Percentiles rank a stretch among this genome's conserved stretches.
Evolutionary conservation across 2,329 filamentous ascomycete species (phyloP).

Genomic region (Furcasterigmium furcatum): DNA sequence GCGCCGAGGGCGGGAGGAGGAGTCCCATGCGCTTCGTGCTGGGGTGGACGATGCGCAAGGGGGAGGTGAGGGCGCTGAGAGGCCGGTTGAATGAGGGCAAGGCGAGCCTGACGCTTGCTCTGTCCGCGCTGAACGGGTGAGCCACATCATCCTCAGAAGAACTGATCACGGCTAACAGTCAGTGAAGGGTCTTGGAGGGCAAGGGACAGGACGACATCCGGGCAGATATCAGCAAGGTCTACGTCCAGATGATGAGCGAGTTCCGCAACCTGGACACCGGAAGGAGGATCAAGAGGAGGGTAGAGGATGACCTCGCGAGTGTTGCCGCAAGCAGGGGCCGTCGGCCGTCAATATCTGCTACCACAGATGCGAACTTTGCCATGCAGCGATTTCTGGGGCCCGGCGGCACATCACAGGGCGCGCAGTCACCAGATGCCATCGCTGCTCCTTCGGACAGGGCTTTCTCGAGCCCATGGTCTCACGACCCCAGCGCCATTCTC

Average conservation of each 20-base stretch:
- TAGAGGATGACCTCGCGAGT: slow-evolving; percentile 1
- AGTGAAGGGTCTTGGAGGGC: neutral
- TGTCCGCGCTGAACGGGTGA: slow-evolving; percentile 3
- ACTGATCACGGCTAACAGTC: neutral
- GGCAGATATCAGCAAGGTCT: neutral
- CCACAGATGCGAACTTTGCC: neutral
- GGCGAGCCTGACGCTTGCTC: slow-evolving; percentile 1
- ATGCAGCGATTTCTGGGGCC: neutral
- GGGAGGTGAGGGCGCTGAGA: neutral
- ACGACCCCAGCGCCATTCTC: neutral
- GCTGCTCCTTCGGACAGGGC: no score
- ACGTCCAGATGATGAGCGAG: neutral
- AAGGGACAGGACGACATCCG: slow-evolving; percentile 3
- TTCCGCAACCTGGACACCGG: slow-evolving; percentile 1
- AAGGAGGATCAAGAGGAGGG: neutral
- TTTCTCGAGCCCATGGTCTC: neutral
- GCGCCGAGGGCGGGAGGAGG: no score
- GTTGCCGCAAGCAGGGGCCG: neutral
- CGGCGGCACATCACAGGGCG: neutral
- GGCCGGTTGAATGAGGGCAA: slow-evolving; percentile 2
- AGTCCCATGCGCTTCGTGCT: neutral
- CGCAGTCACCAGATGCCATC: neutral
- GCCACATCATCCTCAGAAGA: neutral
- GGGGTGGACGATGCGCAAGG: neutral
- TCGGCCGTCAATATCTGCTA: neutral